Percentiles rank a stretch among this genome's conserved stretches.
These are phyloP conservation scores for Chaetomiaceae sp. DNA, from an alignment of 2,329 filamentous ascomycete genomes.

Conservation along the genomic window DNA sequence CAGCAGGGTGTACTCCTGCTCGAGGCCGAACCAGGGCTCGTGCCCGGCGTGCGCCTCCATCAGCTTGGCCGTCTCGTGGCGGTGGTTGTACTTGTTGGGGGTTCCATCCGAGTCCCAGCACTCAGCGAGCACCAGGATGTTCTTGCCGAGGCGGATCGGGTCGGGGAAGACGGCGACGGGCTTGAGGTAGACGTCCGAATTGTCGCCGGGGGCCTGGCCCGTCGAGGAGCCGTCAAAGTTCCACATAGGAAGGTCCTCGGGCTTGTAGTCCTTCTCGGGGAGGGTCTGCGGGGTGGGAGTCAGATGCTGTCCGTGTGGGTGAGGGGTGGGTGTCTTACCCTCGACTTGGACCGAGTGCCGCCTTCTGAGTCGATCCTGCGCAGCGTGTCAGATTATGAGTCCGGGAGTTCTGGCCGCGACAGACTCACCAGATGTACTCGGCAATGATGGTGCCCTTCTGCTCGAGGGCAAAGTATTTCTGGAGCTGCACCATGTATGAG, in stretches of 20 bases:
- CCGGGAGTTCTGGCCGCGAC: too few relatives aligned
- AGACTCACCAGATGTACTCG: slow-evolving; percentile 74
- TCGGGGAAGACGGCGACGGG: slow-evolving; percentile 68
- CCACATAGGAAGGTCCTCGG: slow-evolving; percentile 47
- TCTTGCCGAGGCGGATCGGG: slow-evolving; percentile 19
- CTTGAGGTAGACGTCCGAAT: slow-evolving; percentile 96
- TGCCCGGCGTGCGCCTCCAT: slow-evolving; percentile 82
- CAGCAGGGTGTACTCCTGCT: slow-evolving; percentile 92
- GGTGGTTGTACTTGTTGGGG: slow-evolving; percentile 98
- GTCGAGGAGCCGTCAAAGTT: slow-evolving; percentile 70
- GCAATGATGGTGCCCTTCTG: slow-evolving; percentile 88
- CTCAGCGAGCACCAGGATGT: slow-evolving; percentile 75
- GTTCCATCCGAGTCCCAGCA: slow-evolving; percentile 74
- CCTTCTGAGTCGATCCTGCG: slow-evolving; percentile 71
- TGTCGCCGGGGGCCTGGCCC: slow-evolving; percentile 85
- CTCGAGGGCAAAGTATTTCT: slow-evolving; percentile 87
- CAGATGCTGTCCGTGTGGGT: slow-evolving; percentile 13
- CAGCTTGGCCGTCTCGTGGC: slow-evolving; percentile 82
- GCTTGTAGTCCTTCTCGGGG: slow-evolving; percentile 45
- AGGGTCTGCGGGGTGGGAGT: slow-evolving; percentile 41
- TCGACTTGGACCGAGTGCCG: slow-evolving; percentile 88
- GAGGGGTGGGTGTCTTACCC: slow-evolving; percentile 58
- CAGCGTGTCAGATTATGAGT: not conserved
- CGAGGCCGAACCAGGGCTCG: slow-evolving; percentile 91
- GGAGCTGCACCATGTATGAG: slow-evolving; percentile 54